These are phyloP conservation scores for Coniella lustricola DNA, from an alignment of 2,329 filamentous ascomycete species.

Conservation along the genomic window DNA sequence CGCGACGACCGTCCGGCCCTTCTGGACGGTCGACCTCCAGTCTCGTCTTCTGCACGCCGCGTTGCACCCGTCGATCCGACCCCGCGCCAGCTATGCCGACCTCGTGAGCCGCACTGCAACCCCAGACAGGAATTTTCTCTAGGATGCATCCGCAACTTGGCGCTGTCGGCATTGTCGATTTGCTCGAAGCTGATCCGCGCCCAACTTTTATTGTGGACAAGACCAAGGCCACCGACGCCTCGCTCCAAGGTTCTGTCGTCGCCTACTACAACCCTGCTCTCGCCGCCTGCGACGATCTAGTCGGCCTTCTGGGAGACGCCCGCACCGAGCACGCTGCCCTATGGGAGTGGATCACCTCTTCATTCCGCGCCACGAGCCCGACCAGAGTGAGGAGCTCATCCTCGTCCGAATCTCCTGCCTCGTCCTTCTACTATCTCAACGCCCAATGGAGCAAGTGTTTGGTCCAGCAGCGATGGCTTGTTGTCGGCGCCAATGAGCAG, in stretches of 20 bases:
- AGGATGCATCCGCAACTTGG: constrained; percentile 15
- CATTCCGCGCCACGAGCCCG: constrained; percentile 7
- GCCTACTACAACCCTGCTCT: constrained; percentile 26
- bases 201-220: constrained; percentile 28
- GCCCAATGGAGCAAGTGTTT: constrained; percentile 27
- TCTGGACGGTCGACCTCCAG: background rate
- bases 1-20: background rate
- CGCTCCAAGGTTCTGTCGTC: constrained; percentile 12
- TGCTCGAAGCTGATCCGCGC: constrained; percentile 32
- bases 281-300: constrained; percentile 17
- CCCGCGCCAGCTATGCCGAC: constrained; percentile 14
- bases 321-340: constrained; percentile 19
- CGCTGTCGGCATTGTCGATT: constrained; percentile 27
- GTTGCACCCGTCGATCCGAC: constrained; percentile 1
- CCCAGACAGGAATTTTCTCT: constrained; percentile 5
- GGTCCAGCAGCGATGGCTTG: constrained; percentile 26
- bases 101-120: background rate
- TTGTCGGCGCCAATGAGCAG: constrained; percentile 29
- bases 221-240: constrained; percentile 5
- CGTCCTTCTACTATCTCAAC: constrained; percentile 22
- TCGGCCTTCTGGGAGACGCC: constrained; percentile 19
- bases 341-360: constrained; percentile 24
- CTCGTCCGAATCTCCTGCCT: constrained; percentile 14
- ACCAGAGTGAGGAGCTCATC: constrained; percentile 14
- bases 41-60: background rate